phyloP scores from a whole-genome alignment of 2,329 filamentous ascomycete species.

The Colletotrichum viniferum region DNA sequence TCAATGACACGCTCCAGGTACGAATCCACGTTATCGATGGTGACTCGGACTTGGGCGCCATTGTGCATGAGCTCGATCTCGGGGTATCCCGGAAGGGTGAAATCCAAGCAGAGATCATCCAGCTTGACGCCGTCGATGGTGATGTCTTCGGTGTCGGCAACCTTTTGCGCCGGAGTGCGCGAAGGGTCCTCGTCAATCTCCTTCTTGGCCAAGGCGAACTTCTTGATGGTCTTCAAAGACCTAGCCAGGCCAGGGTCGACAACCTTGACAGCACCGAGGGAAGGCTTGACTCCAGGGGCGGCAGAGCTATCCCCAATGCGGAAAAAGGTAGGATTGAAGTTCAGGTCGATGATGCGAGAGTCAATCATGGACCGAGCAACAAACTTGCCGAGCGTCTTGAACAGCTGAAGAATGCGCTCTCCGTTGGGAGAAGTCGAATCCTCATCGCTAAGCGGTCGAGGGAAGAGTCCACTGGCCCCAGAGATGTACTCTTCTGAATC shows the following conservation, averaged over 20 bases:
- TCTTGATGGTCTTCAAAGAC: constrained; percentile 85
- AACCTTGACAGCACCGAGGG: constrained; percentile 85
- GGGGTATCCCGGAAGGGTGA: constrained; percentile 91
- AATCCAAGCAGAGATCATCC: constrained; percentile 90
- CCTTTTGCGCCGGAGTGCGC: constrained; percentile 73
- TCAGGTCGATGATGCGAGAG: constrained; percentile 95
- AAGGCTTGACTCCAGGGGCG: constrained; percentile 71
- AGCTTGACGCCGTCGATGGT: constrained; percentile 77
- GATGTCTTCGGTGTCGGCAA: constrained; percentile 70
- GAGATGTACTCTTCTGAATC: constrained; percentile 82
- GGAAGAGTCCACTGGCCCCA: constrained; percentile 85
- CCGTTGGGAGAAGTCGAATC: constrained; percentile 77
- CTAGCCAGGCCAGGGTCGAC: constrained; percentile 87
- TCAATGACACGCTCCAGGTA: constrained; percentile 93
- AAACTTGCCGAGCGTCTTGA: constrained; percentile 95
- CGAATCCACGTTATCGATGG: constrained; percentile 86
- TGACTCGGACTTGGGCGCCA: constrained; percentile 77
- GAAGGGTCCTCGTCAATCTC: constrained; percentile 74
- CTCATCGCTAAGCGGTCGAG: constrained; percentile 83
- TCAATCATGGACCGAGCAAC: constrained; percentile 98
- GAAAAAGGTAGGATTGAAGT: constrained; percentile 98
- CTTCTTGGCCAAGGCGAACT: constrained; percentile 83
- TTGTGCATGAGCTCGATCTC: constrained; percentile 80
- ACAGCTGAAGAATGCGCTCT: constrained; percentile 86
- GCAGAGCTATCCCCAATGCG: constrained; percentile 77